These are phyloP conservation scores for Rhizoclosmatium globosum DNA, from an alignment of 192 early-diverging fungal genomes.

Conservation along the genomic window DNA sequence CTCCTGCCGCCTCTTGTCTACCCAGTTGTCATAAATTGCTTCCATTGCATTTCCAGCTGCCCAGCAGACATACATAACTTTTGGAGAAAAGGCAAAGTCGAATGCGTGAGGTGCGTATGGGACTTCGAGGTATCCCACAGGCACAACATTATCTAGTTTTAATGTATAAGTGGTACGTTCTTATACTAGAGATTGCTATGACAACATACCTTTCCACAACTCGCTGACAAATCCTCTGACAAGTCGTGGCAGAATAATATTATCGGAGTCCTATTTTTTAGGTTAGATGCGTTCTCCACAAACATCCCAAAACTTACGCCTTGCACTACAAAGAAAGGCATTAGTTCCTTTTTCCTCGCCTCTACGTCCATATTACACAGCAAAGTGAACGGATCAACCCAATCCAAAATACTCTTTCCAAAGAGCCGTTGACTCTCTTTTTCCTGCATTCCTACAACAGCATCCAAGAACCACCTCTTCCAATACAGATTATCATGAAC, in stretches of 20 bases:
- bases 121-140: slow-evolving; percentile 35
- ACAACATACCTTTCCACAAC: slow-evolving; percentile 10
- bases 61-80: slow-evolving; percentile 23
- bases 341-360: slow-evolving; percentile 35
- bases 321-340: slow-evolving; percentile 53
- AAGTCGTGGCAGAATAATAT: slow-evolving; percentile 39
- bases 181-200: slow-evolving; percentile 1
- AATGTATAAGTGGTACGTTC: not conserved
- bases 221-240: slow-evolving; percentile 45
- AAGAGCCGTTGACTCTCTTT: not conserved
- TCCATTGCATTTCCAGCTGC: slow-evolving; percentile 14
- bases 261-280: slow-evolving; percentile 32
- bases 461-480: slow-evolving; percentile 52
- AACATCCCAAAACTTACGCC: slow-evolving; percentile 6
- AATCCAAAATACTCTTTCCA: slow-evolving; percentile 13
- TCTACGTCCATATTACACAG: slow-evolving; percentile 29
- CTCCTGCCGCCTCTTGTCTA: no score
- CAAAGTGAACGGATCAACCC: slow-evolving; percentile 45
- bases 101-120: slow-evolving; percentile 35
- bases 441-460: slow-evolving; percentile 43
- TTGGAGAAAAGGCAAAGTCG: slow-evolving; percentile 32
- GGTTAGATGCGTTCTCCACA: not conserved
- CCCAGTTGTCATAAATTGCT: slow-evolving; percentile 10
- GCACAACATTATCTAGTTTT: slow-evolving; percentile 8
- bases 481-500: slow-evolving; percentile 51